These are phyloP conservation scores for Syzygium aqueum DNA, from an alignment of 345 rosid species.

Conservation along the genomic window DNA sequence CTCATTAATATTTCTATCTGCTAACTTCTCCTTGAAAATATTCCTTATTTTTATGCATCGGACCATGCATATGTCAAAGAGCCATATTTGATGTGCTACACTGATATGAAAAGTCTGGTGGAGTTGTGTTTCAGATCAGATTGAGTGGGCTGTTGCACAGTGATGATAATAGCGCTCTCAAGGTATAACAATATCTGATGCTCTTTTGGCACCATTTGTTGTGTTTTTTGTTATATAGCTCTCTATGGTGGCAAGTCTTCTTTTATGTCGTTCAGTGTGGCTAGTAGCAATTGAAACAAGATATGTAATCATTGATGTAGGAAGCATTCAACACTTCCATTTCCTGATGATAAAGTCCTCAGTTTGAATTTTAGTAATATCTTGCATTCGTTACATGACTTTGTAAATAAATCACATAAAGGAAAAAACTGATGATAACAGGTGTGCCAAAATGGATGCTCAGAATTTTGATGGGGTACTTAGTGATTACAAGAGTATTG, in stretches of 20 bases:
- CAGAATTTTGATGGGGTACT: neutral
- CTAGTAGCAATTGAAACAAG: neutral
- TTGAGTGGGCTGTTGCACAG: slow-evolving; percentile 84
- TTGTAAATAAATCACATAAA: neutral
- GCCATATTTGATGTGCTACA: neutral
- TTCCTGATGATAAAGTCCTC: neutral
- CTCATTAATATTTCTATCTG: neutral
- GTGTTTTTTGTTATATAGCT: neutral
- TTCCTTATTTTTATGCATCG: neutral
- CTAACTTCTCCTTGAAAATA: neutral
- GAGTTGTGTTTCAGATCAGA: slow-evolving; percentile 51
- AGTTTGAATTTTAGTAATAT: neutral
- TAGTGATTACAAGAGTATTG: neutral
- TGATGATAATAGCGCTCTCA: slow-evolving; percentile 73
- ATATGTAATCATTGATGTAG: neutral
- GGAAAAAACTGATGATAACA: neutral
- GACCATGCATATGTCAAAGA: neutral
- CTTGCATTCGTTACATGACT: neutral
- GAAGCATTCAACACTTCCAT: neutral
- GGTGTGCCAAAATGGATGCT: neutral
- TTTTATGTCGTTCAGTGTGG: neutral
- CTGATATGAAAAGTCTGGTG: neutral
- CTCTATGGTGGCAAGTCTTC: neutral
- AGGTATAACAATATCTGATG: slow-evolving; percentile 31
- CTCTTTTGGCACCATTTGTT: neutral